Conservation (phyloP, 2,329 filamentous ascomycete species). For the Cercospora sesami region DNA sequence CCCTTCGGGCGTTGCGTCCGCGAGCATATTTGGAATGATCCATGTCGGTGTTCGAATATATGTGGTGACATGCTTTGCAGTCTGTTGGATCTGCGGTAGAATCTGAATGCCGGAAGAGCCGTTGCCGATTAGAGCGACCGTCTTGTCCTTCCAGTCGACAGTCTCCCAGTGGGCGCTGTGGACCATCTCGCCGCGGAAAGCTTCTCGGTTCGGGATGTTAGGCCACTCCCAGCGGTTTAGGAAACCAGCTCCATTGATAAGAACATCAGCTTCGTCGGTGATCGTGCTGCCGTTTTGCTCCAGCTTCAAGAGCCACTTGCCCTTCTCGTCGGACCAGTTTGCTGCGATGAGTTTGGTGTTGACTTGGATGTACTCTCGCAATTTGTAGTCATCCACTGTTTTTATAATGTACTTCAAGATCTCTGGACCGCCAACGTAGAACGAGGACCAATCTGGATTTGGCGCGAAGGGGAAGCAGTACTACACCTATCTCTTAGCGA, state of each 20-base stretch:
- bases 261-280: slow-evolving; percentile 43
- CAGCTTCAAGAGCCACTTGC: slow-evolving; percentile 53
- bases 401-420: slow-evolving; percentile 40
- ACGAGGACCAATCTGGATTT: slow-evolving; percentile 23
- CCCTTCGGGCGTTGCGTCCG: slow-evolving; percentile 12
- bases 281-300: slow-evolving; percentile 31
- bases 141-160: slow-evolving; percentile 41
- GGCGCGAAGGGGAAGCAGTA: slow-evolving; percentile 39
- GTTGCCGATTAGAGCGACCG: slow-evolving; percentile 50
- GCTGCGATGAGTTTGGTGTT: slow-evolving; percentile 50
- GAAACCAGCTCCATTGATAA: slow-evolving; percentile 48
- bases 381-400: slow-evolving; percentile 13
- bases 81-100: neutral
- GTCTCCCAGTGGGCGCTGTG: slow-evolving; percentile 53
- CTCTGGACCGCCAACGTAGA: slow-evolving; percentile 19
- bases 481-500: neutral
- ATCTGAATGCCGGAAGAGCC: slow-evolving; percentile 29
- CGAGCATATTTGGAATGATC: slow-evolving; percentile 16
- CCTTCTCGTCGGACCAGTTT: slow-evolving; percentile 51
- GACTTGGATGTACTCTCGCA: slow-evolving; percentile 50
- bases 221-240: slow-evolving; percentile 37
- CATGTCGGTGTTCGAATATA: slow-evolving; percentile 36
- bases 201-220: slow-evolving; percentile 43
- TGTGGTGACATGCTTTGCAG: neutral
- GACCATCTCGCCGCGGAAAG: slow-evolving; percentile 46